A percentile compares a stretch with the other conserved stretches of the same genome.
These are phyloP conservation scores for Thraustochytrium striatum DNA, from an alignment of 352 stramenopile genomes.

Conservation along the genomic window DNA sequence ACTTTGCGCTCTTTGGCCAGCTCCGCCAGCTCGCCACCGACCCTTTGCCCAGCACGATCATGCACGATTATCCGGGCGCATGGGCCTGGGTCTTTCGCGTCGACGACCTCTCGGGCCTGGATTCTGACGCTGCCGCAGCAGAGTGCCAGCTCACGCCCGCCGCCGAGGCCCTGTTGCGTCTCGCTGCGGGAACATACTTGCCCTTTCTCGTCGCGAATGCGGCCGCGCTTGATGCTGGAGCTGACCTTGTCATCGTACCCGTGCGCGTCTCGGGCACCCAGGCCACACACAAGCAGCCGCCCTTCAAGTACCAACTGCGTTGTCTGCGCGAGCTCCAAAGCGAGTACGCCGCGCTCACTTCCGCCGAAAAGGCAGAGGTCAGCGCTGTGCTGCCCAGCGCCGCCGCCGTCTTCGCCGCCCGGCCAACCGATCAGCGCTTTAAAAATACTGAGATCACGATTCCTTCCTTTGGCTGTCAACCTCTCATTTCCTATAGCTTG, in stretches of 20 bases:
- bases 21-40: background rate
- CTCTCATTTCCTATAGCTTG: too few relatives aligned
- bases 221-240: background rate
- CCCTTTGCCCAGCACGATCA: background rate
- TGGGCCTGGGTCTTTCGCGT: conserved; percentile 35
- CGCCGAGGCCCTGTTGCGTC: background rate
- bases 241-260: background rate
- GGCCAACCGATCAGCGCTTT: too few relatives aligned
- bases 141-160: background rate
- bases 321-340: background rate
- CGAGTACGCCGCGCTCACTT: background rate
- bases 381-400: too few relatives aligned
- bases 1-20: conserved; percentile 35
- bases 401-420: too few relatives aligned
- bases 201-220: conserved; percentile 2
- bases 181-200: conserved; percentile 10
- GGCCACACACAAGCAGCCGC: background rate
- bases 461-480: too few relatives aligned
- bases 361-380: too few relatives aligned
- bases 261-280: background rate
- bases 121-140: background rate
- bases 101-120: conserved; percentile 1
- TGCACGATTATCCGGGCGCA: conserved; percentile 14
- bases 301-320: conserved; percentile 29
- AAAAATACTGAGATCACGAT: too few relatives aligned